Conservation (phyloP, 352 stramenopile species). For the Phytophthora pseudosyringae region DNA sequence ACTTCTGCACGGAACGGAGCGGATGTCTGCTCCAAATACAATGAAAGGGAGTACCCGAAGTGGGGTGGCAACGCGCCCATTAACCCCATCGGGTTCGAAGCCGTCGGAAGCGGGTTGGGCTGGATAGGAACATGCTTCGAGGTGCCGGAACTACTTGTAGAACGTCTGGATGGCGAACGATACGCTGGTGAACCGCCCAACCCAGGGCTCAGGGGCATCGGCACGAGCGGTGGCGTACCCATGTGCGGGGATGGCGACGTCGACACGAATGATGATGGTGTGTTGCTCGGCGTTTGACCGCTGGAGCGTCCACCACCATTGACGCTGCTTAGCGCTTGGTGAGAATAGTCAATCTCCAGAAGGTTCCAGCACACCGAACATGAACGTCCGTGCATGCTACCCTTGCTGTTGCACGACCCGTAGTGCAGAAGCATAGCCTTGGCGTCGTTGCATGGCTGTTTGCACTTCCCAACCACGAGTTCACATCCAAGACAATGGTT, state of each 20-base stretch:
- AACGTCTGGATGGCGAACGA: conserved; percentile 28
- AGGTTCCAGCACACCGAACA: conserved; percentile 72
- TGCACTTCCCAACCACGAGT: conserved; percentile 62
- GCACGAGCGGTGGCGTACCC: conserved; percentile 27
- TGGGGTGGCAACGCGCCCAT: conserved; percentile 58
- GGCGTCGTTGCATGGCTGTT: conserved; percentile 74
- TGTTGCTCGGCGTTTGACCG: conserved; percentile 24
- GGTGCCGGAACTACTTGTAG: conserved; percentile 16
- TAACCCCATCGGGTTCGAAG: conserved; percentile 73
- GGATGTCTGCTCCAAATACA: conserved; percentile 81
- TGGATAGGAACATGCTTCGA: conserved; percentile 78
- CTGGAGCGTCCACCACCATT: conserved; percentile 21
- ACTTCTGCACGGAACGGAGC: conserved; percentile 70
- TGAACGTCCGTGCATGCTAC: conserved; percentile 45
- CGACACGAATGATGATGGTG: conserved; percentile 30
- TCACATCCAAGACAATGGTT: conserved; percentile 73
- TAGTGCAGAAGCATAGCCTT: conserved; percentile 83
- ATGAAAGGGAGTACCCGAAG: conserved; percentile 66
- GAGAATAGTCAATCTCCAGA: conserved; percentile 70
- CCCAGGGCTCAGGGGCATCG: conserved; percentile 25
- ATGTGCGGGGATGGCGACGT: conserved; percentile 30
- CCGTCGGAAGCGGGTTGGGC: conserved; percentile 76
- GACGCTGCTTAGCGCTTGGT: conserved; percentile 53
- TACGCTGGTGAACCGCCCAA: conserved; percentile 28
- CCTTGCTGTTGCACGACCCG: conserved; percentile 56